Base-by-base conservation (phyloP, 73 alveolate species). In the Halteria grandinella region DNA sequence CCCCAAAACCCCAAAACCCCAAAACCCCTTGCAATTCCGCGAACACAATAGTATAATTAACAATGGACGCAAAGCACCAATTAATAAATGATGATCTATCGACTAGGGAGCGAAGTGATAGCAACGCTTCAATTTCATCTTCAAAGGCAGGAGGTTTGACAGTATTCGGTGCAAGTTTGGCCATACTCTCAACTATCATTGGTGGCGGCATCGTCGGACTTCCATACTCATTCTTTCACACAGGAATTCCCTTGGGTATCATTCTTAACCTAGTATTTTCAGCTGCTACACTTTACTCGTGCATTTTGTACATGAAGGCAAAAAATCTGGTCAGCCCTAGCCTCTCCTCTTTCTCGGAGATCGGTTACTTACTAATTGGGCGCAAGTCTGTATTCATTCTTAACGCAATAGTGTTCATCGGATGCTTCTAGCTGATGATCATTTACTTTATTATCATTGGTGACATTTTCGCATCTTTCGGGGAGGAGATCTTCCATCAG, bases 121-220 rank as follows among this genome's bases (percentile, higher is more conserved):
- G n/a, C n/a, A n/a, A n/a, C n/a, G n/a, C n/a, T n/a, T n/a, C n/a
- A n/a, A n/a, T n/a, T n/a, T n/a, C n/a, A n/a, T n/a, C n/a, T n/a
- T n/a, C n/a, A 36, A 11, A 11, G 47, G 47, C 5, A 36, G n/a
- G n/a, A 36, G 11, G 47, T 5, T 11, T 36, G 47, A 36, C 70
- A 12, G 44, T 70, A 21, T 48, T 70, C 12, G 83, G 71, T 18
- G 83, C 72, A 28, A 24, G 72, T 4, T 25, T 70, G 59, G 54
- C 83, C 27, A 33, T 70, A 14, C 15, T 70, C 15, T 44, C 70
- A 21, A 34, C 72, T 21, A 70, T 70, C 21, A 70, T 79, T 18
- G 89, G 89, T 10, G 89, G 89, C 14, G 89, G 89, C 1, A 64
- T 79, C 6, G 89, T 79, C 7, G 83, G 83, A 0, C 33, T 79